Evolutionary conservation across 805 yeast genomes (phyloP).

Genomic region (Candida maesae): DNA sequence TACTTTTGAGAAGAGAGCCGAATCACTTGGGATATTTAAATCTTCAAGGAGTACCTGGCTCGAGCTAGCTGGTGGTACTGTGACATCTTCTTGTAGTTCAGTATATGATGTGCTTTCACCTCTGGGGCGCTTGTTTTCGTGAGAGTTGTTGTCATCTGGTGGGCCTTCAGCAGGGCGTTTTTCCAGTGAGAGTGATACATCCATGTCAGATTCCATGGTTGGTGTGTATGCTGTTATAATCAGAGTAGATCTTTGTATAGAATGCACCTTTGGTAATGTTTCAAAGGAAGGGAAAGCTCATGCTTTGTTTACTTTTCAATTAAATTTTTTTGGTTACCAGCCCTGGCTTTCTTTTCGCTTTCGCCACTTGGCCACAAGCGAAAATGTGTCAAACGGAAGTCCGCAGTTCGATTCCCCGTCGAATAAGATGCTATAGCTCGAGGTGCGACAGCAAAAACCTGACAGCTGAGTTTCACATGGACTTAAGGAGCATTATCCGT

Average conservation of each 20-base stretch:
- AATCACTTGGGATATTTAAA: constrained; percentile 22
- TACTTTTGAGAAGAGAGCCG: constrained; percentile 17
- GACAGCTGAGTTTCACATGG: too few species aligned
- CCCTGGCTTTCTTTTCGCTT: background rate
- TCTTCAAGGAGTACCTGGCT: constrained; percentile 11
- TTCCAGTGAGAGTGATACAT: background rate
- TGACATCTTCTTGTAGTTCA: background rate
- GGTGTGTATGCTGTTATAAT: too few species aligned
- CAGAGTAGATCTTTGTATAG: too few species aligned
- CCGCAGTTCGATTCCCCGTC: background rate
- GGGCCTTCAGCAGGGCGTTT: constrained; percentile 1
- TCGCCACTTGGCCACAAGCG: constrained; percentile 1
- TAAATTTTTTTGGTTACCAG: constrained; percentile 3
- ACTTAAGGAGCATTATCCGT: too few species aligned
- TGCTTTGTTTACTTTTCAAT: constrained; percentile 3
- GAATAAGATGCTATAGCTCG: too few species aligned
- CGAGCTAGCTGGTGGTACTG: background rate
- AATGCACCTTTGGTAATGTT: too few species aligned
- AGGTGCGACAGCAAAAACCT: too few species aligned
- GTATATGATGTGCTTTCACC: background rate
- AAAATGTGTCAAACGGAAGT: too few species aligned
- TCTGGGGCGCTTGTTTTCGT: background rate
- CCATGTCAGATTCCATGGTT: background rate
- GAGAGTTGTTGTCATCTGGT: background rate
- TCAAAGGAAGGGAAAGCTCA: background rate